Evolutionary conservation across 192 early-diverging fungal species (phyloP), one percentile per base, ranked within the genome.

Genomic region (Fimicolochytrium jonesii): DNA sequence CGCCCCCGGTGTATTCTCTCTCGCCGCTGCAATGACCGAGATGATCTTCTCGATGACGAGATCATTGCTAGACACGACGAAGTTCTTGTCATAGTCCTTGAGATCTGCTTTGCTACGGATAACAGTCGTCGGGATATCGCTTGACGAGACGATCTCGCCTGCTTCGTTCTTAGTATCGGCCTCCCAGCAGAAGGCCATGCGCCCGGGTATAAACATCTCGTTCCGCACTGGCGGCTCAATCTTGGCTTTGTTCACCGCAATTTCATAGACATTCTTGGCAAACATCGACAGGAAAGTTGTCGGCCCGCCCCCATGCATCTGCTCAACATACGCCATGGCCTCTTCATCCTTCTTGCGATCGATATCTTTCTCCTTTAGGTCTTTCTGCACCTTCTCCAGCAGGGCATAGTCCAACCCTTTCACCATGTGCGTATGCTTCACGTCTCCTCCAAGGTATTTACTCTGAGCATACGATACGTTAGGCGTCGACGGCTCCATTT

Each of bases 391-490:
- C 68, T 89, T 89, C 44, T 86, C 70, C 17, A 96, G 75, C 4
- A 96, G 77, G 10, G 89, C 79, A 76, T 75, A 94, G 70, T 96
- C 94, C 2, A 96, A 74, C 26, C 94, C 94, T 52, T 93, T 96
- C 20, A 96, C 94, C 46, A 96, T 67, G 77, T 96, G 94, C 3
- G 94, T 94, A 59, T 89, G 92, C 23, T 87, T 76, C 10, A 77
- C 62, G 72, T 92, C 90, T 37, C 94, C 94, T 51, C 92, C 94
- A 18, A 96, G 70, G 59, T 83, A 94, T 69, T 96, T 96, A 45
- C 87, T 90, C 62, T 90, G 88, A 62, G 92, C 61, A 47, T 74
- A 70, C 29, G 58, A 69, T 9, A 73, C 6, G 17, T 22, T 22
- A 22, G 44, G 43, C 4, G 29, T 69, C 35, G 37, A 25, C 44